Conservation (phyloP, 305 asterid species). For the Coffea humblotiana region DNA sequence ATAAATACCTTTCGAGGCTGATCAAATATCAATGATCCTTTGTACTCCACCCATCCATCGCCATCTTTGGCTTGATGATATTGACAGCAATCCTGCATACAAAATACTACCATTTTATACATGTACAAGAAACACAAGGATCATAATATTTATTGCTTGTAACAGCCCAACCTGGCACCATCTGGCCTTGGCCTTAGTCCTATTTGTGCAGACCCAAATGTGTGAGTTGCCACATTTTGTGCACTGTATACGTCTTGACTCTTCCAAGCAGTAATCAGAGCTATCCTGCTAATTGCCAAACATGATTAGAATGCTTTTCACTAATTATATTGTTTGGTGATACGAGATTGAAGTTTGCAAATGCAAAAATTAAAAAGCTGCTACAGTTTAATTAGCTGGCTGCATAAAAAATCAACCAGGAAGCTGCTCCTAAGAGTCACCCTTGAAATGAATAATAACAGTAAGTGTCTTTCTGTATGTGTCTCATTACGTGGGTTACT, state of each 20-base stretch:
- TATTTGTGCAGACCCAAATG: slow-evolving; percentile 92
- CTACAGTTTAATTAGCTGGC: slow-evolving; percentile 5
- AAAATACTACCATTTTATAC: slow-evolving; percentile 22
- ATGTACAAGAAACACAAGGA: neutral
- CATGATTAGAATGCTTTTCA: slow-evolving; percentile 13
- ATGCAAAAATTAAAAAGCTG: neutral
- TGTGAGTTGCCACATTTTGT: slow-evolving; percentile 95
- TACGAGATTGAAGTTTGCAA: neutral
- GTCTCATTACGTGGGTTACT: neutral
- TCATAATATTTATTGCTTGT: neutral
- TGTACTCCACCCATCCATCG: slow-evolving; percentile 98
- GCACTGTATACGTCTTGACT: slow-evolving; percentile 96
- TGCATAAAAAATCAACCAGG: neutral
- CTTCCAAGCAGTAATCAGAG: slow-evolving; percentile 80
- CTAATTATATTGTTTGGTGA: neutral
- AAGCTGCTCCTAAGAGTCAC: neutral
- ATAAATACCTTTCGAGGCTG: slow-evolving; percentile 70
- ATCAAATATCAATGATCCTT: slow-evolving; percentile 81
- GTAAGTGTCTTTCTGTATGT: neutral
- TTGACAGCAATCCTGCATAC: slow-evolving; percentile 90
- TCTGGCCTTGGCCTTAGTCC: slow-evolving; percentile 93
- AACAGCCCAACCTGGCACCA: slow-evolving; percentile 85
- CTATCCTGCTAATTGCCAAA: slow-evolving; percentile 51
- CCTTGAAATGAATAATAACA: neutral
- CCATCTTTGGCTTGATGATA: slow-evolving; percentile 99